Evolutionary conservation across 345 rosid species (phyloP).

Genomic region (Populus ilicifolia): DNA sequence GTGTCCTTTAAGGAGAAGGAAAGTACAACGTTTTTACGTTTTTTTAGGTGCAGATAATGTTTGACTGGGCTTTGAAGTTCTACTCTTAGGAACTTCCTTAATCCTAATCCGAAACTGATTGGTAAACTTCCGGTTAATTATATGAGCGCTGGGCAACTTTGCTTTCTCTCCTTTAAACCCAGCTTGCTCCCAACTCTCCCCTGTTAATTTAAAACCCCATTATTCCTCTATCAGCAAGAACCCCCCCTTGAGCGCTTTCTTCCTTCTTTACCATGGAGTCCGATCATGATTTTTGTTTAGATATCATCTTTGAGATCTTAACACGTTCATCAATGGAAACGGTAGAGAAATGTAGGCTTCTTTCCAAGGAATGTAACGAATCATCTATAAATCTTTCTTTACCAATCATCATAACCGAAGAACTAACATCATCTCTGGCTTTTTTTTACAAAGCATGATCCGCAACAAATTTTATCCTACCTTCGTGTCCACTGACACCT

Average conservation of each 20-base stretch:
- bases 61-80: no score
- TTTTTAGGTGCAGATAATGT: no score
- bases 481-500: neutral
- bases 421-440: conserved; percentile 7
- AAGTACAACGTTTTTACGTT: no score
- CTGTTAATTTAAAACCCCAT: neutral
- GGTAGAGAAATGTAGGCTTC: neutral
- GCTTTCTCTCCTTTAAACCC: neutral
- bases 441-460: neutral
- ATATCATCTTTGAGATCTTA: conserved; percentile 3
- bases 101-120: no score
- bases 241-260: neutral
- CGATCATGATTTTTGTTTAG: neutral
- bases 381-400: conserved; percentile 11
- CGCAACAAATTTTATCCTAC: neutral
- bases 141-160: neutral
- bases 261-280: neutral
- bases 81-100: no score
- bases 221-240: neutral
- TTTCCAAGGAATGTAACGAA: neutral
- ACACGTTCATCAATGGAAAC: conserved; percentile 7
- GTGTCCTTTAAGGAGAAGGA: no score
- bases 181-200: neutral
- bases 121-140: no score
- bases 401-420: conserved; percentile 6